phyloP scores from a whole-genome alignment of 2,329 filamentous ascomycete species.

The Tolypocladium pustulatum region DNA sequence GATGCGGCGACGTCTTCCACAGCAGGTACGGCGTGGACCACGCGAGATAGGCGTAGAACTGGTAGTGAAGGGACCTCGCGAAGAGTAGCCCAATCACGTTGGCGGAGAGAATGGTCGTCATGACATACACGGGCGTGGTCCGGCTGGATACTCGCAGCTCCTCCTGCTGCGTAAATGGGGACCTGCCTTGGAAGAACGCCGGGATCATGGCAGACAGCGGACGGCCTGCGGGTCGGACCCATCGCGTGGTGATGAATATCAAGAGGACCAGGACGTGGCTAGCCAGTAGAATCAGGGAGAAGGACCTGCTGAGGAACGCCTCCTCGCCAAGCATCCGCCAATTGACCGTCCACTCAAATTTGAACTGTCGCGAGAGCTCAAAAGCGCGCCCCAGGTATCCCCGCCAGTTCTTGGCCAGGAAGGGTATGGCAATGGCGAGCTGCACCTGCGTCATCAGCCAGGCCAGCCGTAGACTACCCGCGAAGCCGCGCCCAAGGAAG shows the following conservation, averaged over 20 bases:
- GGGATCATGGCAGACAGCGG: slow-evolving; percentile 42
- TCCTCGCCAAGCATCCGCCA: slow-evolving; percentile 92
- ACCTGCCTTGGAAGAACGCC: slow-evolving; percentile 28
- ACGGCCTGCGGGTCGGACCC: slow-evolving; percentile 59
- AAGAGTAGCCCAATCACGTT: slow-evolving; percentile 74
- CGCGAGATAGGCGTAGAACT: slow-evolving; percentile 86
- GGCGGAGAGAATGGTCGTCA: slow-evolving; percentile 66
- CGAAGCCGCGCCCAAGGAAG: slow-evolving; percentile 61
- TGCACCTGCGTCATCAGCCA: slow-evolving; percentile 70
- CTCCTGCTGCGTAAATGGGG: slow-evolving; percentile 37
- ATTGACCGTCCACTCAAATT: slow-evolving; percentile 98
- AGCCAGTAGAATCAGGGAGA: slow-evolving; percentile 56
- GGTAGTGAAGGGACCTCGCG: slow-evolving; percentile 83
- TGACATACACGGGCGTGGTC: slow-evolving; percentile 62
- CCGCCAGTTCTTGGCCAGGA: slow-evolving; percentile 51
- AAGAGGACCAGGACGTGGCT: slow-evolving; percentile 56
- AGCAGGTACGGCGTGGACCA: slow-evolving; percentile 84
- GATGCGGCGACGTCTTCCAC: slow-evolving; percentile 65
- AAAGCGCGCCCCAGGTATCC: slow-evolving; percentile 79
- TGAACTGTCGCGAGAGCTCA: slow-evolving; percentile 80
- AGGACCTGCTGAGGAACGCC: slow-evolving; percentile 58
- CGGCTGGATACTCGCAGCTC: slow-evolving; percentile 45
- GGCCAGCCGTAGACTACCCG: slow-evolving; percentile 55
- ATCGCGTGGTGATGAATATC: slow-evolving; percentile 56
- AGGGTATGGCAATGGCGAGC: slow-evolving; percentile 55